Evolutionary conservation across 2,329 filamentous ascomycete genomes (phyloP), one percentile per base, ranked within the genome.

Genomic region (Monosporascus ibericus): DNA sequence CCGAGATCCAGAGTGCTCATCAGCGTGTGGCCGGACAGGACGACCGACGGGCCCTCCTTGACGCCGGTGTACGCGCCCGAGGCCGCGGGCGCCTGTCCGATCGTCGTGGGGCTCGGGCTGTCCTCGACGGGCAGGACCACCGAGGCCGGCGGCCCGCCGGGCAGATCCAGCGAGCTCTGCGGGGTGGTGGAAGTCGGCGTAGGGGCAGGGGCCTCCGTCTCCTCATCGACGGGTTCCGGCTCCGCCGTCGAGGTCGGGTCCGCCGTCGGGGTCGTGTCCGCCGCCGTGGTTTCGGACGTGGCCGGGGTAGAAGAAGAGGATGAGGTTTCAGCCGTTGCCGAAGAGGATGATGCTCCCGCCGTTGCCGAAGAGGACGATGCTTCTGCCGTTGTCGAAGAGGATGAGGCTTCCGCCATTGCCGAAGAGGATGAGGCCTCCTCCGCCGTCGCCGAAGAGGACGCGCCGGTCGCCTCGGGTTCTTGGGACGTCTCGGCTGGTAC

Each of bases 1-100:
- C 65, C 65, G 14, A 67, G 61, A 25, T 61, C 60, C 18, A 67
- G 54, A 2, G 55, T 52, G 24, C 56, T 67, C 48, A 50, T 61
- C 20, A 67, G 53, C 47, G 59, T 48, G 17, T 65, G 25, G 11
- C 61, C 60, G 52, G 48, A 58, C 20, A 67, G 54, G 27, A 65
- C 48, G 46, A 67, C 62, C 15, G 63, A 51, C 9, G 64, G 60
- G 5, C 62, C 63, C 48, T 61, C 53, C 48, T 63, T 64, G 2
- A 55, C 62, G 37, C 63, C 64, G 9, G 52, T 47, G 25, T 64
- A 62, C 5, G 60, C 57, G 22, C 59, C 62, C 9, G 59, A 55
- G 27, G 60, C 59, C 6, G 60, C 47, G 22, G 56, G 51, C 18
- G 60, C 55, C 18, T 14, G 30, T 14, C 30, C 30, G 30, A 34